Evolutionary conservation across 148 eudicot genomes (phyloP).

Genomic region (Chenopodium quinoa): DNA sequence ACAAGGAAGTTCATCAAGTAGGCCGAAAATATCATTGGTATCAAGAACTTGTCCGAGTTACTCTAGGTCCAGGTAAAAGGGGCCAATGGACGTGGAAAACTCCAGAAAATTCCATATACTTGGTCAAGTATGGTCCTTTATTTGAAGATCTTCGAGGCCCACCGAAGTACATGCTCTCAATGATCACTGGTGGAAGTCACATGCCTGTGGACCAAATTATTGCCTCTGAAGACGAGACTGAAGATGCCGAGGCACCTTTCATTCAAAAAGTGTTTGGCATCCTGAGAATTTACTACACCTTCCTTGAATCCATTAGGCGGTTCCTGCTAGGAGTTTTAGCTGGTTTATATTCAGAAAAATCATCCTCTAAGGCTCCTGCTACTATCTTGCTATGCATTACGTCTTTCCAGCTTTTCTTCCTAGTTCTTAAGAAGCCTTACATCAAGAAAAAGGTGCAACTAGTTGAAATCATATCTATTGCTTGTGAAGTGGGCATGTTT

Average conservation of each 20-base stretch:
- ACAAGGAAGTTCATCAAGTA: constrained; percentile 84
- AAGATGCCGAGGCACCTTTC: constrained; percentile 95
- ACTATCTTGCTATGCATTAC: constrained; percentile 57
- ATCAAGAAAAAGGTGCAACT: constrained; percentile 88
- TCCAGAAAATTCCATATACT: constrained; percentile 34
- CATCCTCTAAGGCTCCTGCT: constrained; percentile 47
- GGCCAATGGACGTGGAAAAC: constrained; percentile 97
- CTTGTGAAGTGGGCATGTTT: constrained; percentile 59
- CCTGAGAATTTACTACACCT: constrained; percentile 78
- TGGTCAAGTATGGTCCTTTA: constrained; percentile 68
- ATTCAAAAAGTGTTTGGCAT: constrained; percentile 91
- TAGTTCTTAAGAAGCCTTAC: constrained; percentile 88
- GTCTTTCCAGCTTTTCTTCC: constrained; percentile 82
- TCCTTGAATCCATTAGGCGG: constrained; percentile 71
- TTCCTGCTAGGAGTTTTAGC: constrained; percentile 62
- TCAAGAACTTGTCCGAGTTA: constrained; percentile 66
- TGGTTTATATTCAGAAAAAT: constrained; percentile 46
- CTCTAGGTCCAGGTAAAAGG: constrained; percentile 89
- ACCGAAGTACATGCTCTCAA: constrained; percentile 94
- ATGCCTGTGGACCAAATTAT: constrained; percentile 54
- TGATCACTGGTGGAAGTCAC: constrained; percentile 45
- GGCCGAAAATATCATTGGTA: constrained; percentile 80
- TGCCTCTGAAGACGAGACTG: constrained; percentile 91
- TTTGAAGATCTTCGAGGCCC: constrained; percentile 97
- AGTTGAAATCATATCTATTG: constrained; percentile 76